Base-by-base conservation (phyloP, 1,284 basidiomycete species). In the Veloboletus limbatus region DNA sequence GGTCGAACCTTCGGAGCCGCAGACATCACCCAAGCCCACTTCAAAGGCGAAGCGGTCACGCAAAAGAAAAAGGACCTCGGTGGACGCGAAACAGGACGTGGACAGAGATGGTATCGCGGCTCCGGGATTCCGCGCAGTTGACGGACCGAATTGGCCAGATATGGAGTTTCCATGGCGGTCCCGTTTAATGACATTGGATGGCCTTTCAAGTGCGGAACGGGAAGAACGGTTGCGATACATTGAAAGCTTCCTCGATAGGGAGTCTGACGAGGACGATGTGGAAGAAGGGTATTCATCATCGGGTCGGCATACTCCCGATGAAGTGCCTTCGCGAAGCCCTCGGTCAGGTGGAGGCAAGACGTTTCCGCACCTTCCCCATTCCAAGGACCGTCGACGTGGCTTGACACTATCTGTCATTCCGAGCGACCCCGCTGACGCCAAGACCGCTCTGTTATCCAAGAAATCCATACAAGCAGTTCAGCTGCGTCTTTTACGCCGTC, bases 91-190 rank as follows among this genome's bases (percentile, higher is more conserved):
- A 30, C 49, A 44, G 4, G 65, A 54, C 4, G 14, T 37, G n/a
- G 52, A 52, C 22, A 43, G 20, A 26, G 47, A 49, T 3, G 33
- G 32, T 27, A 20, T 36, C 22, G 32, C 46, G 40, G 47, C 32
- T 22, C 43, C 53, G 35, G 46, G 51, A 40, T 51, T 50, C 36
- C 37, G 37, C 9, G 24, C 37, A 11, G 13, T 52, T 9, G 63
- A 74, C 21, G 73, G 66, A 45, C 84, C 86, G 8, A 82, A 85
- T 59, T 91, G 88, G 88, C 79, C 82, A 8, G 88, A 91, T 56
- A 54, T 70, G 11, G 78, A 80, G 58, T 88, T 88, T 55, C 88
- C 88, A 14, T 91, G 88, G 88, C 73, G 75, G 40, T 58, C 82
- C 52, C 71, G 81, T 42, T 69, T 66, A 16, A 73, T 78, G 52